Percentiles rank a stretch among this genome's conserved stretches.
Evolutionary conservation across 495 filamentous ascomycete species (phyloP).

Genomic region (Penicillium bialowiezense): DNA sequence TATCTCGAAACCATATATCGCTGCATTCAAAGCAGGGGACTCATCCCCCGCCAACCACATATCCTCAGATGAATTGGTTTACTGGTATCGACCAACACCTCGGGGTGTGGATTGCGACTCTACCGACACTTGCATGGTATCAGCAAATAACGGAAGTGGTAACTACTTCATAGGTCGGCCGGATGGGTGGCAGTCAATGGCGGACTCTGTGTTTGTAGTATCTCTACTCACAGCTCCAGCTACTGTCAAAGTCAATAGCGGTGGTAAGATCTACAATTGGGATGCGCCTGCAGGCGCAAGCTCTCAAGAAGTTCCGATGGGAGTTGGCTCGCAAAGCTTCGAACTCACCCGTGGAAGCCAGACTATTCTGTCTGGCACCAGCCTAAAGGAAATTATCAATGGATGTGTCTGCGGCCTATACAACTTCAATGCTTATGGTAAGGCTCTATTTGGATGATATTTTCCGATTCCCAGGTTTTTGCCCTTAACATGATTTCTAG

Average conservation of each 20-base stretch:
- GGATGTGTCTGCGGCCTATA: slow-evolving; percentile 45
- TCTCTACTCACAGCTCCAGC: slow-evolving; percentile 48
- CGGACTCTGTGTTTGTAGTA: slow-evolving; percentile 54
- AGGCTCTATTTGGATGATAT: neutral
- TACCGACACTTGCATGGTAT: slow-evolving; percentile 34
- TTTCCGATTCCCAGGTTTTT: too few relatives aligned
- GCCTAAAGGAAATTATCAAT: slow-evolving; percentile 43
- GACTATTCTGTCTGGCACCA: slow-evolving; percentile 46
- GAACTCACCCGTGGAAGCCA: slow-evolving; percentile 39
- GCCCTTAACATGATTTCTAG: slow-evolving; percentile 6
- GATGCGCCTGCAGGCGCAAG: slow-evolving; percentile 48
- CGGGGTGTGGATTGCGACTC: slow-evolving; percentile 29
- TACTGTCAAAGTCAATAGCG: slow-evolving; percentile 44
- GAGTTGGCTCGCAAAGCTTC: slow-evolving; percentile 49
- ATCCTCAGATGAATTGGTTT: slow-evolving; percentile 42
- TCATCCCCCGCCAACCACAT: slow-evolving; percentile 25
- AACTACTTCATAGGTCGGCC: slow-evolving; percentile 54
- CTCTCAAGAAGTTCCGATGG: slow-evolving; percentile 48
- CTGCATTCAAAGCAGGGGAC: slow-evolving; percentile 54
- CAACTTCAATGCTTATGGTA: slow-evolving; percentile 58
- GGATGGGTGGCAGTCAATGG: slow-evolving; percentile 45
- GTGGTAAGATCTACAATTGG: slow-evolving; percentile 26
- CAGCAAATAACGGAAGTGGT: slow-evolving; percentile 27
- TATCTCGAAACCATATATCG: slow-evolving; percentile 50
- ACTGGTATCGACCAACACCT: slow-evolving; percentile 46